phyloP scores from a whole-genome alignment of 2,329 filamentous ascomycete genomes.

The Chrysosporium keratinophilum region DNA sequence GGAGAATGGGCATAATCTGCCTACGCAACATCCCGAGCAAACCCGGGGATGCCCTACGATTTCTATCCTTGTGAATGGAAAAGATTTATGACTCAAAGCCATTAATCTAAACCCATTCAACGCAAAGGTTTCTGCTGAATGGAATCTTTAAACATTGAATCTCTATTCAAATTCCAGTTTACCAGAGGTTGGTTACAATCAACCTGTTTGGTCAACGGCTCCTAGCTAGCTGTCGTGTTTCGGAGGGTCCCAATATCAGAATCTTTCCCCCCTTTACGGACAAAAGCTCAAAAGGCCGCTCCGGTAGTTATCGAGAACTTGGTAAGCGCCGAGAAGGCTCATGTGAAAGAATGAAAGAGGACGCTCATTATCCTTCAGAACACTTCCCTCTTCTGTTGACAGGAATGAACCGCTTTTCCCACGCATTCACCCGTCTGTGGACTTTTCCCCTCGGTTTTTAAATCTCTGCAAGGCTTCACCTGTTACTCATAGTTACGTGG shows the following conservation, averaged over 20 bases:
- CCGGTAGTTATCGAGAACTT: not conserved
- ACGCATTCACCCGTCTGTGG: not conserved
- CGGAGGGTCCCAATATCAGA: not conserved
- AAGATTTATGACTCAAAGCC: not conserved
- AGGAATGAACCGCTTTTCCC: not conserved
- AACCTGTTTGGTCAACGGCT: not conserved
- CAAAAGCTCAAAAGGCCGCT: not conserved
- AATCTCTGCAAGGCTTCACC: not conserved
- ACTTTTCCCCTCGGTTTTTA: not conserved
- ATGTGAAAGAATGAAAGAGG: slow-evolving; percentile 1
- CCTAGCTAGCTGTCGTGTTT: not conserved
- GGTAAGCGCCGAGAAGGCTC: not conserved
- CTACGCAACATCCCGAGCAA: not conserved
- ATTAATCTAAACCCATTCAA: not conserved
- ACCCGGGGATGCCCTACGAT: not conserved
- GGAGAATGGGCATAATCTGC: slow-evolving; percentile 33
- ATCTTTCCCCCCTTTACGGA: not conserved
- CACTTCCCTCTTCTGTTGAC: not conserved
- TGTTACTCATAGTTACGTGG: not conserved
- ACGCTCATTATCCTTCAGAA: not conserved
- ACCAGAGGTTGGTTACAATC: not conserved
- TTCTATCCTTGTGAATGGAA: not conserved
- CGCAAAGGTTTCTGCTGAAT: not conserved
- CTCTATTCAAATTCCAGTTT: not conserved
- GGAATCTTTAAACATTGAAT: not conserved